Evolutionary conservation across 306 rosid genomes (phyloP).

Genomic region (Argentina anserina): DNA sequence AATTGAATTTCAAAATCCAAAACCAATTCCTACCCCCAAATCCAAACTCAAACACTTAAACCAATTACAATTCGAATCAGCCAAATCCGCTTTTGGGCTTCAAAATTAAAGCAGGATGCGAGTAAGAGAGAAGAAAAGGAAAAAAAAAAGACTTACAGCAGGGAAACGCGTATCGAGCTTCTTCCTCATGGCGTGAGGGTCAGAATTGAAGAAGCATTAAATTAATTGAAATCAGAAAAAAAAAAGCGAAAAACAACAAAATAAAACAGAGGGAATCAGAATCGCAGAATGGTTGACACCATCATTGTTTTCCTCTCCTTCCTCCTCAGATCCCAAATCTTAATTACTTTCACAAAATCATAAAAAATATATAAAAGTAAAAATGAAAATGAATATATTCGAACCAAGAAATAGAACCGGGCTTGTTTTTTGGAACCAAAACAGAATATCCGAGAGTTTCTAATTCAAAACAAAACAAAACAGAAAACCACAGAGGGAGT

Average conservation of each 20-base stretch:
- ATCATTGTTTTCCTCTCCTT: slow-evolving; percentile 27
- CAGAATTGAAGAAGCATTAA: slow-evolving; percentile 34
- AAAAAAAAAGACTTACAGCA: slow-evolving; percentile 57
- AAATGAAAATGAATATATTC: not conserved
- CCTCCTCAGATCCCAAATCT: slow-evolving; percentile 56
- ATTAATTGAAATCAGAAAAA: slow-evolving; percentile 13
- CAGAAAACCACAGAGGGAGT: not conserved
- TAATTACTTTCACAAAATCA: not conserved
- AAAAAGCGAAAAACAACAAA: not conserved
- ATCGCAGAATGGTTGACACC: slow-evolving; percentile 29
- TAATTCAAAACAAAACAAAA: not conserved
- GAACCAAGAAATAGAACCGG: not conserved
- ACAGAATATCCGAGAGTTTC: not conserved
- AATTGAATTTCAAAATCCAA: not conserved
- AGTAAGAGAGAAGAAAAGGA: too few species aligned
- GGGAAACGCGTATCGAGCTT: slow-evolving; percentile 97
- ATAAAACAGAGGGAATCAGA: not conserved
- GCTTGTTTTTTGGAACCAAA: slow-evolving; percentile 33
- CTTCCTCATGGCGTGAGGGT: slow-evolving; percentile 79
- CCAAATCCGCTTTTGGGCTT: too few species aligned
- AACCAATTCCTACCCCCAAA: not conserved
- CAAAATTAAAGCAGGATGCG: too few species aligned
- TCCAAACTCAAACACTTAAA: not conserved
- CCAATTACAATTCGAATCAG: not conserved
- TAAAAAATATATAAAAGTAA: not conserved